A percentile compares a stretch with the other conserved stretches of the same genome.
These are phyloP conservation scores for Zymoseptoria brevis DNA, from an alignment of 2,329 filamentous ascomycete species.

Conservation along the genomic window DNA sequence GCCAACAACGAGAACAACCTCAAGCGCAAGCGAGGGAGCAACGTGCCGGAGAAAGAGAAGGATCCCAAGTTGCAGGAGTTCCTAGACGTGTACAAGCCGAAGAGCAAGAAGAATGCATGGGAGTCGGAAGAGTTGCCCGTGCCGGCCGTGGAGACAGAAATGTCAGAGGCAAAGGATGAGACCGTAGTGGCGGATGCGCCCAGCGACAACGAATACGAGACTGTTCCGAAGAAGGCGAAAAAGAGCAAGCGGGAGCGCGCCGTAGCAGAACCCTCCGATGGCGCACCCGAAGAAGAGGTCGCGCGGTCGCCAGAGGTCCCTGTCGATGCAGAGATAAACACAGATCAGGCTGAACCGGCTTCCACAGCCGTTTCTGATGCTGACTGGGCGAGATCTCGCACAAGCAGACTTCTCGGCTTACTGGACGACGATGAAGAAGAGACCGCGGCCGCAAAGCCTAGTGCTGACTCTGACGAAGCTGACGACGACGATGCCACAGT, in stretches of 20 bases:
- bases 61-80: slow-evolving; percentile 83
- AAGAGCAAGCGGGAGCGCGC: slow-evolving; percentile 12
- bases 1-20: slow-evolving; percentile 14
- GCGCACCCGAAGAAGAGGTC: background rate
- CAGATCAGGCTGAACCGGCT: background rate
- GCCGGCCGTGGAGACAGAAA: background rate
- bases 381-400: slow-evolving; percentile 87
- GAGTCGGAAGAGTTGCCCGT: slow-evolving; percentile 43
- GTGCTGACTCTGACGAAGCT: background rate
- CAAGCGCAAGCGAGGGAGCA: slow-evolving; percentile 61
- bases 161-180: slow-evolving; percentile 11
- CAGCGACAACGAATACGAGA: slow-evolving; percentile 64
- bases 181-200: slow-evolving; percentile 37
- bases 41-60: slow-evolving; percentile 38
- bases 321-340: background rate
- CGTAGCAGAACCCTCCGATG: background rate
- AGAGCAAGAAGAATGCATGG: slow-evolving; percentile 41
- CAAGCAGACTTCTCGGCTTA: slow-evolving; percentile 76
- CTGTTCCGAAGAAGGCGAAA: slow-evolving; percentile 44
- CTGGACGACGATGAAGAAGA: slow-evolving; percentile 61
- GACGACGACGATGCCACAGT: slow-evolving; percentile 6
- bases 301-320: background rate
- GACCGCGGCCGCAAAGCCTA: background rate
- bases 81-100: slow-evolving; percentile 69
- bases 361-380: slow-evolving; percentile 56